Percentiles rank a stretch among this genome's conserved stretches.
These are phyloP conservation scores for Spathaspora sp. DNA, from an alignment of 805 yeast genomes.

Conservation along the genomic window DNA sequence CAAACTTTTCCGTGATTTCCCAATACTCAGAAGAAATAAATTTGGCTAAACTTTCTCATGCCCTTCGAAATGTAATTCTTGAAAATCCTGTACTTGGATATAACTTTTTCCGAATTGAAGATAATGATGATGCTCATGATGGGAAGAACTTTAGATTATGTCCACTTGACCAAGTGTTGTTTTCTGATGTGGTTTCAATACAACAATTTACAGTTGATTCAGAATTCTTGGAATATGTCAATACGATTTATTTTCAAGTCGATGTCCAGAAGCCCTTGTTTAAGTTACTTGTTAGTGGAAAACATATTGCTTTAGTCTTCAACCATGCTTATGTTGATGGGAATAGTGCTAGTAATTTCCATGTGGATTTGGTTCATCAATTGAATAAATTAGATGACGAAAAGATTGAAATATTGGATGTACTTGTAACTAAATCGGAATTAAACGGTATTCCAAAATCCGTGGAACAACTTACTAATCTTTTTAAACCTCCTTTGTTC, in stretches of 20 bases:
- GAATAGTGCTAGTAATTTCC: conserved; percentile 25
- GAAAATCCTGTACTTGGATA: conserved; percentile 14
- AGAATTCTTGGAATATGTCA: conserved; percentile 9
- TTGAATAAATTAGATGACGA: conserved; percentile 7
- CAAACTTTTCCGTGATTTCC: conserved; percentile 21
- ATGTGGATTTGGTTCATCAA: conserved; percentile 16
- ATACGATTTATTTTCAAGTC: conserved; percentile 7
- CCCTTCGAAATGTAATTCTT: conserved; percentile 12
- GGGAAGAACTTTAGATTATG: conserved; percentile 11
- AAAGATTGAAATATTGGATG: background rate
- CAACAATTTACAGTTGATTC: conserved; percentile 11
- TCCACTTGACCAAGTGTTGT: conserved; percentile 14
- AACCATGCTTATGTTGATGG: conserved; percentile 34
- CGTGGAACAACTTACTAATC: conserved; percentile 8
- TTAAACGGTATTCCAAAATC: conserved; percentile 5
- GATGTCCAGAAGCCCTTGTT: conserved; percentile 16
- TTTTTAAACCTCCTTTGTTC: conserved; percentile 6
- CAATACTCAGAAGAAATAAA: conserved; percentile 13
- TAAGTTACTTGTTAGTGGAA: conserved; percentile 16
- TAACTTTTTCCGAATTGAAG: conserved; percentile 14
- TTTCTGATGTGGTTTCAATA: conserved; percentile 17
- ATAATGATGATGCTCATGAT: conserved; percentile 3
- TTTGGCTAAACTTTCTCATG: conserved; percentile 14
- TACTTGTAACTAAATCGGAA: conserved; percentile 9
- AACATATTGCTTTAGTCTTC: conserved; percentile 16